These are phyloP conservation scores for Tuber indicum DNA, from an alignment of 495 filamentous ascomycete genomes.

Conservation along the genomic window DNA sequence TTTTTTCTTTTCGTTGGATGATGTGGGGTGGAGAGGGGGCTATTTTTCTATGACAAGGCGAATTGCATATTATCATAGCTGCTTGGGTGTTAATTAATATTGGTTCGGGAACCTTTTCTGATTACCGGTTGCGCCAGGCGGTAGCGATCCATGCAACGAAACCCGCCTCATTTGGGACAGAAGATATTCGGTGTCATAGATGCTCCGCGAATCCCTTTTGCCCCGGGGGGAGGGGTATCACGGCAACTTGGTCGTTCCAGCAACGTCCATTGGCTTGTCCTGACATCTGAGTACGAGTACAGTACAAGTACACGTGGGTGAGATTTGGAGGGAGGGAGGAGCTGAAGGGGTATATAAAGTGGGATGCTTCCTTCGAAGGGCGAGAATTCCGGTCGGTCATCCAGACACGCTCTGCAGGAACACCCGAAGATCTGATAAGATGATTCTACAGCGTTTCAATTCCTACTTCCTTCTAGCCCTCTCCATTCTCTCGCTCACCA, in stretches of 20 bases:
- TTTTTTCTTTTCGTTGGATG: background rate
- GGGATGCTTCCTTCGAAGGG: background rate
- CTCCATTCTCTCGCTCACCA: slow-evolving; percentile 6
- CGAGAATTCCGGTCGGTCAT: background rate
- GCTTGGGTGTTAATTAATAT: background rate
- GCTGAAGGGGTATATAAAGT: background rate
- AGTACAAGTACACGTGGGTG: background rate
- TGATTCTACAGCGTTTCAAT: background rate
- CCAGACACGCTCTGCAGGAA: background rate
- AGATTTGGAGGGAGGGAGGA: background rate
- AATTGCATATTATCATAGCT: background rate
- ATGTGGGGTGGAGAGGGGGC: background rate
- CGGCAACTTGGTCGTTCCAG: background rate
- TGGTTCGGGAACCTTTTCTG: background rate
- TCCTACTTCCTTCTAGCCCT: background rate
- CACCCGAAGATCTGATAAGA: background rate
- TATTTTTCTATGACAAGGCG: background rate
- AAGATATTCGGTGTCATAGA: background rate
- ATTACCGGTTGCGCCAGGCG: background rate
- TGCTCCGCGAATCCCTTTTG: background rate
- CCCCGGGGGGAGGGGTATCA: background rate
- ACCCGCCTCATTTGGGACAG: background rate
- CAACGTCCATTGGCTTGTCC: background rate
- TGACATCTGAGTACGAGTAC: background rate
- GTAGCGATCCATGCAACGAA: background rate